These are phyloP conservation scores for Ceratobasidium theobromae DNA, from an alignment of 1,284 basidiomycete genomes.

Conservation along the genomic window DNA sequence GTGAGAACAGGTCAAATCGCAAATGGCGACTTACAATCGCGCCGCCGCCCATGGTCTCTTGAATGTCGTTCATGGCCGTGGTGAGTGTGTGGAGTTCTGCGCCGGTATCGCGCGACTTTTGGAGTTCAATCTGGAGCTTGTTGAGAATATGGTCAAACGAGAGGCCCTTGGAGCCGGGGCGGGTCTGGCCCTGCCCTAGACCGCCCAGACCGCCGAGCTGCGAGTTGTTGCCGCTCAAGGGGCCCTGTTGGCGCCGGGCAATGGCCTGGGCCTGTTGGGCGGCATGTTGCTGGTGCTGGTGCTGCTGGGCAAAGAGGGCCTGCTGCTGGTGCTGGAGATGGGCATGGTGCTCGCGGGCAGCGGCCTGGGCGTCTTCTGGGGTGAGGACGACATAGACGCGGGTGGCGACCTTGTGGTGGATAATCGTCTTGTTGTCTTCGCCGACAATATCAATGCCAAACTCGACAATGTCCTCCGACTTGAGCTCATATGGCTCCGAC, in stretches of 20 bases:
- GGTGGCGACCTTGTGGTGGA: constrained; percentile 98
- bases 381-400: constrained; percentile 53
- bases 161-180: constrained; percentile 72
- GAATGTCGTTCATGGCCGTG: constrained; percentile 85
- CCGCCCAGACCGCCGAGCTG: constrained; percentile 66
- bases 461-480: constrained; percentile 93
- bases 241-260: constrained; percentile 36
- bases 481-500: constrained; percentile 91
- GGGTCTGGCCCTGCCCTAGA: constrained; percentile 67
- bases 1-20: constrained; percentile 16
- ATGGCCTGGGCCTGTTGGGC: constrained; percentile 32
- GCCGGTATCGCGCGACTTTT: constrained; percentile 93
- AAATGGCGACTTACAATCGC: constrained; percentile 57
- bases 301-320: constrained; percentile 32
- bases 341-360: constrained; percentile 36
- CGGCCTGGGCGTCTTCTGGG: constrained; percentile 39
- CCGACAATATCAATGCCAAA: constrained; percentile 99
- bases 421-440: constrained; percentile 97
- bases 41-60: constrained; percentile 83
- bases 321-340: constrained; percentile 37
- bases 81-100: constrained; percentile 81
- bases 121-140: constrained; percentile 82
- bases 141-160: constrained; percentile 82
- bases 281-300: constrained; percentile 33
- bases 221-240: constrained; percentile 52